phyloP scores from a whole-genome alignment of 768 basidiomycete species.

The Suillus occidentalis region DNA sequence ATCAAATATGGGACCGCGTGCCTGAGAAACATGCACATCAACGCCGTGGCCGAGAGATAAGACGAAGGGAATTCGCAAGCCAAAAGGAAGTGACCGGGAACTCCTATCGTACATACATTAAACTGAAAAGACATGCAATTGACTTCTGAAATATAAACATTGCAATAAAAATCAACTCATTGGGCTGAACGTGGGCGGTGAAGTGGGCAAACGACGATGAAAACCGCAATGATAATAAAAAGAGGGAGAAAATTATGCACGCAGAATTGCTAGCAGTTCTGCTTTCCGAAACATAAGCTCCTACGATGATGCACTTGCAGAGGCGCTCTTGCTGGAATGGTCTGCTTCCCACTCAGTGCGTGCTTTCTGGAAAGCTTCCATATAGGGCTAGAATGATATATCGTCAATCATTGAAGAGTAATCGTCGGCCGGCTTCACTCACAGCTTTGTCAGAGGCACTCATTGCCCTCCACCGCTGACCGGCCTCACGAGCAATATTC shows the following conservation, averaged over 20 bases:
- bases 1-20: neutral
- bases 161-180: neutral
- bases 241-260: neutral
- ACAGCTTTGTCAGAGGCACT: constrained; percentile 34
- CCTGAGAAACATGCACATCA: neutral
- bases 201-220: neutral
- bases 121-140: neutral
- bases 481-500: constrained; percentile 19
- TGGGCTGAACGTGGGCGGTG: neutral
- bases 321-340: neutral
- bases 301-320: neutral
- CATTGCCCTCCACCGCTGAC: constrained; percentile 31
- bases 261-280: no score
- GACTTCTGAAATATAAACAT: neutral
- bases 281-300: no score
- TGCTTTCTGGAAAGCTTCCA: constrained; percentile 10
- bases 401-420: neutral
- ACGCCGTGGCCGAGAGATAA: neutral
- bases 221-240: neutral
- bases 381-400: constrained; percentile 6
- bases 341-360: neutral
- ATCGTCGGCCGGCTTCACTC: constrained; percentile 1
- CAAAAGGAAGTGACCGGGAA: neutral
- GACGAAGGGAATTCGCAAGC: neutral
- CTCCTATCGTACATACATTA: neutral